These are phyloP conservation scores for Gossypium thurberi DNA, from an alignment of 345 rosid genomes.

Conservation along the genomic window DNA sequence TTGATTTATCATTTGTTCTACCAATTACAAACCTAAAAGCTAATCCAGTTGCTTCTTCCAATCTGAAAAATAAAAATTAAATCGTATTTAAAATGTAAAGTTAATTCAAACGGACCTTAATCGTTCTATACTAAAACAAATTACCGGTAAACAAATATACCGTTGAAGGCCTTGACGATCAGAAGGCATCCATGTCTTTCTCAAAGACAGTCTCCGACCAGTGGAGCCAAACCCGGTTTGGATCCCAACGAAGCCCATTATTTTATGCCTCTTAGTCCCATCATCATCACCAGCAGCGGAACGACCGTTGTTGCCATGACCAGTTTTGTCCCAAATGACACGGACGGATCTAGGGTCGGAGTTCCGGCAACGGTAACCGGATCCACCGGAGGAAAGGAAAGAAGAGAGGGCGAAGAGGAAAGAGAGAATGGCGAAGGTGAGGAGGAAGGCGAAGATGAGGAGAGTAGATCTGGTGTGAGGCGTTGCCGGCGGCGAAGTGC, in stretches of 20 bases:
- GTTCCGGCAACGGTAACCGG: slow-evolving; percentile 21
- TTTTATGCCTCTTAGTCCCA: slow-evolving; percentile 49
- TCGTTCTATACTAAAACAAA: background rate
- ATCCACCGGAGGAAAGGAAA: slow-evolving; percentile 22
- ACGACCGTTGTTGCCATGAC: slow-evolving; percentile 13
- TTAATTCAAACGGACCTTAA: background rate
- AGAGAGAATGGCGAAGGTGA: slow-evolving; percentile 50
- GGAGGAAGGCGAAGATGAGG: slow-evolving; percentile 40
- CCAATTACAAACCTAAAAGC: slow-evolving; percentile 79
- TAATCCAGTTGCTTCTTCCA: slow-evolving; percentile 87
- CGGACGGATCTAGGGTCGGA: slow-evolving; percentile 46
- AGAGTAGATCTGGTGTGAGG: slow-evolving; percentile 40
- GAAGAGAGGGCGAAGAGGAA: slow-evolving; percentile 30
- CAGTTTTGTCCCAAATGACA: slow-evolving; percentile 51
- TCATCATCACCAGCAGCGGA: background rate
- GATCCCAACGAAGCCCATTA: slow-evolving; percentile 89
- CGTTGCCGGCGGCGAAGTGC: slow-evolving; percentile 22
- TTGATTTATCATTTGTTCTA: slow-evolving; percentile 43
- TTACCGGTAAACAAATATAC: slow-evolving; percentile 21
- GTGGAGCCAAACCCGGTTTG: slow-evolving; percentile 72
- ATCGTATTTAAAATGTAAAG: background rate
- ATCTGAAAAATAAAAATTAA: slow-evolving; percentile 27
- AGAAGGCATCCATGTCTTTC: slow-evolving; percentile 91
- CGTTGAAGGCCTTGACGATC: slow-evolving; percentile 73
- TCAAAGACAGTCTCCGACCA: slow-evolving; percentile 63